Evolutionary conservation across 2,329 filamentous ascomycete species (phyloP), one percentile per base, ranked within the genome.

Genomic region (Curvularia hawaiiensis): DNA sequence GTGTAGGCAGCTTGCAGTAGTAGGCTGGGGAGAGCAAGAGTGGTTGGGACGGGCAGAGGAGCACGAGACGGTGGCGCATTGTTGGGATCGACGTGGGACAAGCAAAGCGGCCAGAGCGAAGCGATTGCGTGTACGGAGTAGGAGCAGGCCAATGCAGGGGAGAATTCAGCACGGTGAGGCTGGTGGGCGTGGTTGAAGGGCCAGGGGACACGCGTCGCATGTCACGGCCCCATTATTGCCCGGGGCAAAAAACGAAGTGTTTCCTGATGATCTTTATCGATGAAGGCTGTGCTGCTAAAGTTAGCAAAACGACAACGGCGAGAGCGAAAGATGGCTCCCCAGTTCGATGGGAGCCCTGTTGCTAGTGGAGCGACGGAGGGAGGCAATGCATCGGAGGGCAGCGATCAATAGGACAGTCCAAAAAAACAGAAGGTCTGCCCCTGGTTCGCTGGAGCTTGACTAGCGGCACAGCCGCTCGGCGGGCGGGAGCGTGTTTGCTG

Each of bases 401-500:
- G 22, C 47, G 56, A 54, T 54, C 54, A 50, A 33, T 49, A 30
- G 43, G 18, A 26, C 20, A 46, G 26, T 24, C 31, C 31, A 9
- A 35, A 26, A 28, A 28, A 49, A 52, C 12, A 47, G 33, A n/a
- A 45, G 45, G 26, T 24, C 24, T 50, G 46, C 58, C 60, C 62
- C 60, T 61, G 57, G 58, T 51, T 47, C 49, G 51, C 51, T 47
- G 45, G 45, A 14, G 11, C n/a, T 48, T 4, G 12, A 50, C 52
- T 55, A 50, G 52, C 43, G 8, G 49, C 53, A 49, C 30, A 40
- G 49, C 52, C 47, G 47, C 50, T 58, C 44, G 44, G 28, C 28
- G 51, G 48, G 49, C 51, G 56, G 61, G 52, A 56, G 52, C 54
- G 52, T 54, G 54, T 58, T 51, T 54, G 54, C 51, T 64, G 59